Evolutionary conservation across 352 stramenopile genomes (phyloP), one percentile per base, ranked within the genome.

Genomic region (Phytophthora foliorum): DNA sequence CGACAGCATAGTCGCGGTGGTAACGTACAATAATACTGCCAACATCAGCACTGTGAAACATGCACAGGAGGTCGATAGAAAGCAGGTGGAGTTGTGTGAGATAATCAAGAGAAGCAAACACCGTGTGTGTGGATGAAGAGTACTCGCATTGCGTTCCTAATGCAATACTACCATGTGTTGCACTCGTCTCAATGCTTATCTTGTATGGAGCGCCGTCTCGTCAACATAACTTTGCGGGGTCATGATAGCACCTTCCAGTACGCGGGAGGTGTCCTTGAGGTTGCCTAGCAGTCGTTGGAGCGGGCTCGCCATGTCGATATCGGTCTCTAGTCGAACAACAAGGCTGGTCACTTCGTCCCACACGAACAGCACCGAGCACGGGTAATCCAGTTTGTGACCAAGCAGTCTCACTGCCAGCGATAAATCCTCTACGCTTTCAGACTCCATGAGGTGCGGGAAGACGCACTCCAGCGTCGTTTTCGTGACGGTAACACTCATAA

Each of bases 261-360:
- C 68, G 5, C 69, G 63, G 6, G 69, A 67, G 6, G 65, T 51
- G 38, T 75, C 75, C 4, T 72, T 56, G 5, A 73, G 24, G 14
- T 62, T 74, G 22, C 72, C 68, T 45, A 82, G 39, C 16, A 76
- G 54, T 24, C 38, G 21, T 2, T 78, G 57, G 6, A 82, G 56
- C 9, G 73, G 67, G 11, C 57, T 69, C 6, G 53, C 42, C 48
- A 77, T 64, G 48, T 79, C 71, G 34, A 82, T 59, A 29, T 80
- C 63, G 8, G 65, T 67, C 52, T 72, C 57, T 17, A 74, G 14
- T 51, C 71, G 55, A n/a, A 63, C 48, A 8, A 82, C 65, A 4
- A 77, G 52, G n/a, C 60, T 80, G 13, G 54, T 77, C 51, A 58
- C 72, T 64, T 80, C 68, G 50, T 80, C 68, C 72, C 75, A 82